These are phyloP conservation scores for Ottelia alismoides DNA, from an alignment of 106 monocot species.

Conservation along the genomic window DNA sequence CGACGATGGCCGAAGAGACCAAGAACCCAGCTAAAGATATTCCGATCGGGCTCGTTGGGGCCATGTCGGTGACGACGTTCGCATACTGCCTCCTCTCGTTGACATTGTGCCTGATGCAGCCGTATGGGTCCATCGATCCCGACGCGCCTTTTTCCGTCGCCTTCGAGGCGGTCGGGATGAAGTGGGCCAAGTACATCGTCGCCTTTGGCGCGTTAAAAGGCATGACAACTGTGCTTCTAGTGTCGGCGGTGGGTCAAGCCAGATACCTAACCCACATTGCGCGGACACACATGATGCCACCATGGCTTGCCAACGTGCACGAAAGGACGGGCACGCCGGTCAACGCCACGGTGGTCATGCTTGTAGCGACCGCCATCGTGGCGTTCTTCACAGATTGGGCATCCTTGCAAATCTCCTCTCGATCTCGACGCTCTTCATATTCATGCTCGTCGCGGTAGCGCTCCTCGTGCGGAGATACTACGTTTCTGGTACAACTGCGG, in stretches of 20 bases:
- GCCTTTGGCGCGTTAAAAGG: constrained; percentile 80
- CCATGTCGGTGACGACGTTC: constrained; percentile 46
- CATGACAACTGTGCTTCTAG: constrained; percentile 71
- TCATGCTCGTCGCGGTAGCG: constrained; percentile 74
- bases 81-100: constrained; percentile 43
- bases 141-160: constrained; percentile 66
- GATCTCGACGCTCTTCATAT: constrained; percentile 78
- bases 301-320: constrained; percentile 55
- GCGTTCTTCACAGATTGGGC: constrained; percentile 54
- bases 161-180: constrained; percentile 40
- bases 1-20: constrained; percentile 86
- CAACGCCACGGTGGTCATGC: constrained; percentile 58
- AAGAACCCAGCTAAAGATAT: constrained; percentile 60
- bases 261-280: constrained; percentile 76
- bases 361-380: constrained; percentile 47
- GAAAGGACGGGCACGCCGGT: constrained; percentile 49
- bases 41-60: constrained; percentile 52
- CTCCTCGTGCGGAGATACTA: constrained; percentile 65
- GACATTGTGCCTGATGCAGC: constrained; percentile 55
- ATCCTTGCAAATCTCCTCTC: constrained; percentile 56
- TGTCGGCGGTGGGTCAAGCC: constrained; percentile 62
- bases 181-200: constrained; percentile 74
- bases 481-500: constrained; percentile 34
- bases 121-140: constrained; percentile 18
- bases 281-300: constrained; percentile 62